Evolutionary conservation across 1,284 basidiomycete genomes (phyloP).

Genomic region (Trichosporon sp.): DNA sequence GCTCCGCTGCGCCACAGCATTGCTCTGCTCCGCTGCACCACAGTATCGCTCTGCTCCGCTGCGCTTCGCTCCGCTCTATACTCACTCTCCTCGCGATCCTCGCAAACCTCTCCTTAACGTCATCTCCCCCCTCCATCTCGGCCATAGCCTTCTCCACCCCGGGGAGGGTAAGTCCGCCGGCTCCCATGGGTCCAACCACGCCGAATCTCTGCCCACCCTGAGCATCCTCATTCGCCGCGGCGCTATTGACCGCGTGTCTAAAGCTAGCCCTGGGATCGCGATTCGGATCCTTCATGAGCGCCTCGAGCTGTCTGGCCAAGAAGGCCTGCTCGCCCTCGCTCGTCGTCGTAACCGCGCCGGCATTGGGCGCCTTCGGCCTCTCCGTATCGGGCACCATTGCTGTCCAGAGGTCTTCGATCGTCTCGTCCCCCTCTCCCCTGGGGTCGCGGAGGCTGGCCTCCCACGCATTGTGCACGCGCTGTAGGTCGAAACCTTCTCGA

Average conservation of each 20-base stretch:
- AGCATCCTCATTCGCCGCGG: conserved; percentile 1
- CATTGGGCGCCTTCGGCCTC: conserved; percentile 9
- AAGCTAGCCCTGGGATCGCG: conserved; percentile 82
- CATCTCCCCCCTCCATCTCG: conserved; percentile 65
- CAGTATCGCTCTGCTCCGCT: too few species aligned
- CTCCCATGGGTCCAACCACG: conserved; percentile 82
- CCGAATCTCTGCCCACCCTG: conserved; percentile 42
- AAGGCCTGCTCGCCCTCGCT: conserved; percentile 72
- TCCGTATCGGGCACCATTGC: conserved; percentile 46
- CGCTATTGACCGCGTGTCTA: conserved; percentile 60
- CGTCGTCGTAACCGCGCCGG: conserved; percentile 21
- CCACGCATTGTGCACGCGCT: conserved; percentile 75
- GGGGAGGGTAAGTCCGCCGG: conserved; percentile 71
- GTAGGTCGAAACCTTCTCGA: conserved; percentile 84
- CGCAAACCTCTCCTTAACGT: conserved; percentile 41
- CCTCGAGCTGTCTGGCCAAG: conserved; percentile 78
- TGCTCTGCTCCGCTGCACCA: too few species aligned
- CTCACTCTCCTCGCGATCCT: conserved; percentile 33
- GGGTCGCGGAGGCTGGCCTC: conserved; percentile 51
- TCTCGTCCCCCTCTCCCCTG: conserved; percentile 46
- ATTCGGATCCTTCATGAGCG: conserved; percentile 78
- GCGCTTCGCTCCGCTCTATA: neutral
- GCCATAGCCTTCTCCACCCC: conserved; percentile 75
- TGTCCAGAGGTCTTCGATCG: conserved; percentile 44
- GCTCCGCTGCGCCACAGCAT: too few species aligned